phyloP scores from a whole-genome alignment of 1,284 basidiomycete species.

The Leccinum variabile region DNA sequence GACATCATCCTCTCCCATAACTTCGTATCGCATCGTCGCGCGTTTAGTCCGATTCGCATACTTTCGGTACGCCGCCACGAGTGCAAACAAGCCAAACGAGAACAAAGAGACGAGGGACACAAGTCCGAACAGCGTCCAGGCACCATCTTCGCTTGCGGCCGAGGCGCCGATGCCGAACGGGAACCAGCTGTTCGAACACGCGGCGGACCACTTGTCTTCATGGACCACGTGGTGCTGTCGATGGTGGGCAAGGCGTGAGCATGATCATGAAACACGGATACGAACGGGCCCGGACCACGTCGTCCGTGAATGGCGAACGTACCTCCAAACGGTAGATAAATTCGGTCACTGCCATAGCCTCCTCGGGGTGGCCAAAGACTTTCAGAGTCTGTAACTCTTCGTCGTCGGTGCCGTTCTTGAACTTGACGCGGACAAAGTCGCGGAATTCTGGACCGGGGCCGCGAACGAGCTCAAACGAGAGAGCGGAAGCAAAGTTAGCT shows the following conservation, averaged over 20 bases:
- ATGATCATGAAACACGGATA: neutral
- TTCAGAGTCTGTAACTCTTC: constrained; percentile 55
- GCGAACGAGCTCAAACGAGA: constrained; percentile 76
- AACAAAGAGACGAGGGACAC: constrained; percentile 40
- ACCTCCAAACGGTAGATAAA: constrained; percentile 78
- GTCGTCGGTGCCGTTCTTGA: constrained; percentile 75
- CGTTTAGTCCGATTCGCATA: constrained; percentile 7
- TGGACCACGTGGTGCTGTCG: constrained; percentile 57
- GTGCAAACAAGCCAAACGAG: constrained; percentile 40
- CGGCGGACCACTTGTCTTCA: constrained; percentile 62
- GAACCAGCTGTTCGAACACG: constrained; percentile 46
- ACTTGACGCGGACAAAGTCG: constrained; percentile 78
- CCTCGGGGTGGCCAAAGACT: constrained; percentile 65
- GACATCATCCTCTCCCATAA: constrained; percentile 2
- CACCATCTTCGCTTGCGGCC: constrained; percentile 21
- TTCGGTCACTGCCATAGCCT: constrained; percentile 64
- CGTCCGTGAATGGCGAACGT: constrained; percentile 12
- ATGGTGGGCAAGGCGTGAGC: neutral
- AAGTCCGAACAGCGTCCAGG: constrained; percentile 33
- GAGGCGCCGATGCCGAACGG: constrained; percentile 33
- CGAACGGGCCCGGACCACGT: neutral
- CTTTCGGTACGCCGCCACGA: constrained; percentile 19
- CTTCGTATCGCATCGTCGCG: constrained; percentile 6
- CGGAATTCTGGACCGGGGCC: constrained; percentile 69
- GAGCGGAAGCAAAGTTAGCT: constrained; percentile 79